Conservation (phyloP, 2,329 filamentous ascomycete species). For the Fusarium incarnatum region DNA sequence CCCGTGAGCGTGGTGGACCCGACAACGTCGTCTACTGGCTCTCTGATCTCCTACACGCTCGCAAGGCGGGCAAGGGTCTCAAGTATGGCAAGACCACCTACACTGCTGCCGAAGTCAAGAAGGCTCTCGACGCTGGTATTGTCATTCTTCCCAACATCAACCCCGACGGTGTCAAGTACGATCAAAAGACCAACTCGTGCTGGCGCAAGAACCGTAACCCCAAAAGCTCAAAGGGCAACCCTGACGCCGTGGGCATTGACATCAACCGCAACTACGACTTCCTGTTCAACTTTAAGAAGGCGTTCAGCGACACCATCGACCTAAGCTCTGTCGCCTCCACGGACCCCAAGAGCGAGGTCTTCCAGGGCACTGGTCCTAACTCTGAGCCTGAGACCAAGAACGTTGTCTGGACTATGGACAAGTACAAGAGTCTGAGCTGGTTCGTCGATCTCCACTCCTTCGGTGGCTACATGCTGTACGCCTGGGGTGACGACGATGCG, state of each 20-base stretch:
- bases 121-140: conserved; percentile 63
- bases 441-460: conserved; percentile 70
- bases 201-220: conserved; percentile 69
- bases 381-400: conserved; percentile 69
- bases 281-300: conserved; percentile 63
- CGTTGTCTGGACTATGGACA: conserved; percentile 64
- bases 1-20: conserved; percentile 67
- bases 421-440: conserved; percentile 64
- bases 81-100: conserved; percentile 64
- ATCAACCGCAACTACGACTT: conserved; percentile 70
- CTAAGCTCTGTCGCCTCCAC: conserved; percentile 52
- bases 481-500: conserved; percentile 67
- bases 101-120: conserved; percentile 63
- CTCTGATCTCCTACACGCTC: conserved; percentile 66
- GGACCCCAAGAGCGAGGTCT: conserved; percentile 59
- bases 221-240: conserved; percentile 49
- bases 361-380: conserved; percentile 62
- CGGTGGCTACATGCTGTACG: conserved; percentile 63
- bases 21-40: conserved; percentile 70
- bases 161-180: conserved; percentile 65
- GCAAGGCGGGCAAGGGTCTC: conserved; percentile 61
- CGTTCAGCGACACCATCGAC: conserved; percentile 56
- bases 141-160: conserved; percentile 65
- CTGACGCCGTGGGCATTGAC: conserved; percentile 59
- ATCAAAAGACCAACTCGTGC: conserved; percentile 62